Evolutionary conservation across 257 asterid species (phyloP), one percentile per base, ranked within the genome.

Genomic region (Gentiana macrophylla): DNA sequence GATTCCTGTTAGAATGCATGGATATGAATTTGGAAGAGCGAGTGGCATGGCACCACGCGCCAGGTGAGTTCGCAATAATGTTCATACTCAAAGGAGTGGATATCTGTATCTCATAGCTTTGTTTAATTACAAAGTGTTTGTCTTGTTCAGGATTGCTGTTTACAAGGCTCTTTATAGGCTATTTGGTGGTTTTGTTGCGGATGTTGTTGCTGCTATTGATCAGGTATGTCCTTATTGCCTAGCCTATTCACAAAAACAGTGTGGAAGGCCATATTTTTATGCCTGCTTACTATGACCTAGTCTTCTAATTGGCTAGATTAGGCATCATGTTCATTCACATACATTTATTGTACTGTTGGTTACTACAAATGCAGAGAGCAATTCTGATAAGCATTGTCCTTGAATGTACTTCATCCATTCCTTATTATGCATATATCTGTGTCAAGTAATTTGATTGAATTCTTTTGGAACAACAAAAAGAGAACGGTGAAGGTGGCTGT

Each of bases 31-130:
- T 44, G 99, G 99, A 72, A 70, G 78, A 79, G 99, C 99, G 49
- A 92, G 99, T 80, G 99, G 99, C 65, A 92, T 92, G 99, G 99
- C 99, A 62, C 99, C 99, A 37, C 97, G 99, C 57, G 99, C 99
- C 37, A 85, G 99, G 99, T 83, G 63, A 67, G 67, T 4, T 62
- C 45, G 12, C 41, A 15, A 9, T 3, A 3, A 45, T 11, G 24
- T 3, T 32, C 10, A 37, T 32, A 50, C 55, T 12, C 53, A 63
- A 50, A 64, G 52, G 46, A 5, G 6, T 41, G 46, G 8, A 35
- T 33, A 24, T n/a, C 4, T 3, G 9, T 24, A 24, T 37, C 50
- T 48, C 61, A 50, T 32, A 38, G 15, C 4, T 70, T 62, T 60
- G 43, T 44, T 55, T 11, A 44, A 11, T 57, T 32, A 41, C 51